Evolutionary conservation across 192 early-diverging fungal species (phyloP), one percentile per base, ranked within the genome.

Genomic region (Nowakowskiella sp.): DNA sequence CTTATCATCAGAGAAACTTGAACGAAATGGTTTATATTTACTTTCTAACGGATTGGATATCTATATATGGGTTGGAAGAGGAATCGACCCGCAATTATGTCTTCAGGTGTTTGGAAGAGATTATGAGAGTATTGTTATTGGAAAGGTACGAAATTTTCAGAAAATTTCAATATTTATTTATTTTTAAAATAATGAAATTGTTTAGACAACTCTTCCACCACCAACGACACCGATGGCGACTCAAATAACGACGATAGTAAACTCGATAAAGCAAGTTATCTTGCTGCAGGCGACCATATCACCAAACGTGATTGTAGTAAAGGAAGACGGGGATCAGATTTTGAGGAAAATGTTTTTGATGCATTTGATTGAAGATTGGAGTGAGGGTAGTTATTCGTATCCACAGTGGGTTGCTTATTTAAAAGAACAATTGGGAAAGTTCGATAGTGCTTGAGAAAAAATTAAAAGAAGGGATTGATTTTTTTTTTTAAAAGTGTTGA

Each of bases 341-440:
- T 49, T 93, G 53, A 78, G 94, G 4, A 72, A 87, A 70, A 77
- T 78, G 86, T 89, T 95, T 72, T 55, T 89, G 56, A 81, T 84
- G 46, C 88, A 90, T 55, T 65, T 97, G 59, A 76, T 94, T n/a
- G 92, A 95, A 61, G 94, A 97, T 64, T 82, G 90, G 47, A 86
- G 84, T 26, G 85, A 91, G 32, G 77, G 49, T 24, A 55, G 53
- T 22, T 54, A 60, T 31, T 74, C 71, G 42, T 81, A 81, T 49
- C 71, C 78, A 22, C 68, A 78, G 44, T 76, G 72, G 53, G 49
- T 78, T 16, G 61, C 49, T n/a, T 49, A 53, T 3, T 22, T 73
- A 10, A 50, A 67, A 10, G 71, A 73, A 30, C 33, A 58, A n/a
- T n/a, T n/a, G n/a, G n/a, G n/a, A n/a, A n/a, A n/a, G n/a, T n/a